A percentile compares a stretch with the other conserved stretches of the same genome.
These are phyloP conservation scores for Fusarium vanettenii DNA, from an alignment of 2,329 filamentous ascomycete genomes.

Conservation along the genomic window DNA sequence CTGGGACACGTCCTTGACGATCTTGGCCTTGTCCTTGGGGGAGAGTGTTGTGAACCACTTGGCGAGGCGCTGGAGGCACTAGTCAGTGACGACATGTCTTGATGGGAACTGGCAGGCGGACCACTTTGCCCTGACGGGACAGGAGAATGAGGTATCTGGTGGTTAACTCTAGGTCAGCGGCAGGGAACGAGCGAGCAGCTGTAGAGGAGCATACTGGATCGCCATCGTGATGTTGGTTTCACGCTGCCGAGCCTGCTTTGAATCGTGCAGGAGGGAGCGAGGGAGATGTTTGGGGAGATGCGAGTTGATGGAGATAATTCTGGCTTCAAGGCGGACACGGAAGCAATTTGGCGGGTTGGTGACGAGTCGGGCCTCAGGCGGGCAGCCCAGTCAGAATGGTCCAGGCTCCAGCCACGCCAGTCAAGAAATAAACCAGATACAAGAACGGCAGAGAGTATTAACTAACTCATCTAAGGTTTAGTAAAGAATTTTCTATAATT, in stretches of 20 bases:
- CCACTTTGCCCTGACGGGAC: constrained; percentile 98
- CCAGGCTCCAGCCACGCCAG: constrained; percentile 14
- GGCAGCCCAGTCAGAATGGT: constrained; percentile 14
- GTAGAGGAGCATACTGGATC: constrained; percentile 54
- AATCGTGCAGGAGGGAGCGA: constrained; percentile 33
- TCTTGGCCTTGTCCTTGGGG: constrained; percentile 98
- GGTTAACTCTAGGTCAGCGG: constrained; percentile 37
- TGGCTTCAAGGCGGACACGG: constrained; percentile 42
- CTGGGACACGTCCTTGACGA: constrained; percentile 99
- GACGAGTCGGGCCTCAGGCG: constrained; percentile 37
- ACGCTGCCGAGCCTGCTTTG: constrained; percentile 38
- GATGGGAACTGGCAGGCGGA: constrained; percentile 63
- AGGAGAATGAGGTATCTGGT: constrained; percentile 95
- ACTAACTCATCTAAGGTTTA: too few species aligned
- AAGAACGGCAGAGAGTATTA: too few species aligned
- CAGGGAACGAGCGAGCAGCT: constrained; percentile 5
- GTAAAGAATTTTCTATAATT: too few species aligned
- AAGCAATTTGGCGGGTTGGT: constrained; percentile 45
- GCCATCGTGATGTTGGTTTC: constrained; percentile 51
- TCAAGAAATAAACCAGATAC: too few species aligned
- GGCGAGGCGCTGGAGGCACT: constrained; percentile 80
- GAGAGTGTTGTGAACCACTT: constrained; percentile 99
- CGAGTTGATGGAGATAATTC: constrained; percentile 38
- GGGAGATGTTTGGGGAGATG: constrained; percentile 24
- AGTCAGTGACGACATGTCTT: constrained; percentile 30